phyloP scores from a whole-genome alignment of 192 early-diverging fungal genomes.

The Coemansia asiatica region DNA sequence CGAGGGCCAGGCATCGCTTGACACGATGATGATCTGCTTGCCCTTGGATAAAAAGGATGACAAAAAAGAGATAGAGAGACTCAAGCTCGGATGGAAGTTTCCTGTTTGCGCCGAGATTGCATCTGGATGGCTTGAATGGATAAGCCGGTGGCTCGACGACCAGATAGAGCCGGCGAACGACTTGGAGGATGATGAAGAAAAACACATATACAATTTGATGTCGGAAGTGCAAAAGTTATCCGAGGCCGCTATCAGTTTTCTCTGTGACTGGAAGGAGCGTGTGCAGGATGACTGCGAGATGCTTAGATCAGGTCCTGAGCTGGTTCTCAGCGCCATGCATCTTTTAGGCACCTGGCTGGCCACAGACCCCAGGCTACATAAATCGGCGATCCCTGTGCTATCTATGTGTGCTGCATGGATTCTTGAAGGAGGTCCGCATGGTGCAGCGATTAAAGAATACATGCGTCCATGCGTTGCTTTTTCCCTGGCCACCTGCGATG shows the following conservation, averaged over 20 bases:
- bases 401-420: constrained; percentile 46
- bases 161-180: background rate
- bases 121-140: constrained; percentile 48
- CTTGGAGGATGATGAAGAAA: constrained; percentile 13
- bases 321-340: constrained; percentile 25
- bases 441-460: constrained; percentile 23
- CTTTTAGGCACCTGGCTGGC: constrained; percentile 42
- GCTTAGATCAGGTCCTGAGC: constrained; percentile 15
- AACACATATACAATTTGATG: constrained; percentile 28
- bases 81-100: constrained; percentile 44
- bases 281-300: constrained; percentile 17
- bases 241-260: constrained; percentile 21
- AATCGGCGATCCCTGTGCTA: constrained; percentile 28
- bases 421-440: constrained; percentile 7
- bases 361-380: constrained; percentile 48
- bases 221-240: constrained; percentile 32
- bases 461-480: constrained; percentile 40
- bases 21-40: constrained; percentile 43
- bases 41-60: constrained; percentile 4
- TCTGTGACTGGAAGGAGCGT: constrained; percentile 42
- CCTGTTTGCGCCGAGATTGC: constrained; percentile 38
- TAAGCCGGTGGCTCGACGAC: constrained; percentile 33
- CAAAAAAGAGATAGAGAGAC: background rate
- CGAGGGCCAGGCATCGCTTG: constrained; percentile 40
- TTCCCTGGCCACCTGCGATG: constrained; percentile 49